Evolutionary conservation across 225 moss, liverwort and hornwort species (phyloP), one percentile per base, ranked within the genome.

Genomic region (Bryoerythrophyllum caledonicum): DNA sequence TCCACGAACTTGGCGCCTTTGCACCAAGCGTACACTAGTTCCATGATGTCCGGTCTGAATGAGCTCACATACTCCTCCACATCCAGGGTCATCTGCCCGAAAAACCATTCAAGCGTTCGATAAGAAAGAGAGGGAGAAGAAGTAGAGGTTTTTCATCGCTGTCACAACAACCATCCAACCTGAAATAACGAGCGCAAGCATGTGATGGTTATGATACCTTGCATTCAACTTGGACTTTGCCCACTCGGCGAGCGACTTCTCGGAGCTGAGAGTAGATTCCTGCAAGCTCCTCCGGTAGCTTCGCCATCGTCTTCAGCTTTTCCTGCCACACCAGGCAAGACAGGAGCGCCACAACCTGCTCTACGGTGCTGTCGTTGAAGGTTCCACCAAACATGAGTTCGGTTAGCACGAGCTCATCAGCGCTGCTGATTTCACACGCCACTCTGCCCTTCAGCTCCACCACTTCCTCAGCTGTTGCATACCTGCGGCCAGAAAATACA

Each of bases 251-350:
- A 43, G 97, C 97, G 76, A 93, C 89, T 62, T 93, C 97, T 67
- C 85, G 83, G 21, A 97, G 85, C 85, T 97, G 97, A 68, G 89
- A 83, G 71, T 84, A 97, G n/a, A 89, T 86, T 34, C 91, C 90
- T 75, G 90, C 83, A 77, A 97, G 82, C 52, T 94, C 92, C 78
- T 93, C 97, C 2, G 75, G 94, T 61, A 97, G 83, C 76, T 93
- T 97, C 9, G 86, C 38, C 52, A 80, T 77, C 25, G 57, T 72
- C 60, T 93, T 94, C 30, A 82, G 84, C 75, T 97, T 97, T 72
- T 97, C 97, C 78, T 91, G 84, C 94, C 97, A 97, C 21, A 97
- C 92, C 65, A 94, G 69, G 85, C 94, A 97, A 23, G 97, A 97
- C 19, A 97, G 81, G 49, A 97, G n/a, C 53, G 97, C 94, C 38